Evolutionary conservation across 1,284 basidiomycete species (phyloP).

Genomic region (Tremellales sp.): DNA sequence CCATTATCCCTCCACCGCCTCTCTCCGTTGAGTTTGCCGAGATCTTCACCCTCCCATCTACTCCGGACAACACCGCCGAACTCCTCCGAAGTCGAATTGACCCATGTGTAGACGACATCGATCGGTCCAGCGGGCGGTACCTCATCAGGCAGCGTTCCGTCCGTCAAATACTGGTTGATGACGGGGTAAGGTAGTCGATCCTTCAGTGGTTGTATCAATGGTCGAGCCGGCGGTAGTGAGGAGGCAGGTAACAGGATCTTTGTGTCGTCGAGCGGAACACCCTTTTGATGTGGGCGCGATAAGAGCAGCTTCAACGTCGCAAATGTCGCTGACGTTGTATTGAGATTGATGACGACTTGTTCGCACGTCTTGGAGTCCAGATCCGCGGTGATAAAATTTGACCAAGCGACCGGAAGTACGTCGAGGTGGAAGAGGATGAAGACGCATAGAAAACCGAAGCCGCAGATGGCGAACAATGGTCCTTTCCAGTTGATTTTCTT

Average conservation of each 20-base stretch:
- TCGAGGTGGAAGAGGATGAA: not conserved
- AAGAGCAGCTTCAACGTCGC: not conserved
- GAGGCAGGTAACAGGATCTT: not conserved
- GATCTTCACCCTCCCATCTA: slow-evolving; percentile 15
- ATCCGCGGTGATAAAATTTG: not conserved
- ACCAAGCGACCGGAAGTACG: not conserved
- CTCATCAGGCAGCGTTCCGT: slow-evolving; percentile 9
- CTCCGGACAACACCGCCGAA: not conserved
- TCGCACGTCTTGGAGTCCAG: not conserved
- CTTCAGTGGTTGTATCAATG: slow-evolving; percentile 7
- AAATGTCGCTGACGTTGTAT: not conserved
- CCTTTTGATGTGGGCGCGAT: not conserved
- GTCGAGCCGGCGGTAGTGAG: not conserved
- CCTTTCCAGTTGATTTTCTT: not conserved
- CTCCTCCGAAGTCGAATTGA: slow-evolving; percentile 29
- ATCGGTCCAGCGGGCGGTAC: slow-evolving; percentile 9
- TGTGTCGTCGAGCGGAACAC: not conserved
- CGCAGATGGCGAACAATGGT: not conserved
- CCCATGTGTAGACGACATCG: slow-evolving; percentile 41
- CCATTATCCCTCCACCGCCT: slow-evolving; percentile 42
- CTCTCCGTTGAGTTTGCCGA: slow-evolving; percentile 9
- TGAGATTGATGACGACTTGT: not conserved
- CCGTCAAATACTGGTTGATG: slow-evolving; percentile 13
- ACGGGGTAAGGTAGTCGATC: slow-evolving; percentile 15
- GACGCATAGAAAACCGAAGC: not conserved